phyloP scores from a whole-genome alignment of 768 basidiomycete species.

The Auriscalpium orientale region DNA sequence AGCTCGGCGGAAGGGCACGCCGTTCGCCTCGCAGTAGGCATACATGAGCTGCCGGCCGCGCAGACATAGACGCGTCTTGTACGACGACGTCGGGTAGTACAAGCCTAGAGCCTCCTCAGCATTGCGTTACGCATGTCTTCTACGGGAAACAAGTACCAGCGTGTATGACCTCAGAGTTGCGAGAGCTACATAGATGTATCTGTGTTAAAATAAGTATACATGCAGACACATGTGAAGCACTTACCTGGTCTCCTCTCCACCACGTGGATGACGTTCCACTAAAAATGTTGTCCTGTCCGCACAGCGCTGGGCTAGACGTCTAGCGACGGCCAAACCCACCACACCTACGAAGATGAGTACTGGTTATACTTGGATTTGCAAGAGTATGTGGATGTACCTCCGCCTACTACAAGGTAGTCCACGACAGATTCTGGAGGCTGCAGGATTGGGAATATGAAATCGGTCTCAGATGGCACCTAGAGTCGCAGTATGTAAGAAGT shows the following conservation, averaged over 20 bases:
- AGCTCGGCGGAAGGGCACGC: slow-evolving; percentile 61
- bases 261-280: slow-evolving; percentile 65
- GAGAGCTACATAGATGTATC: slow-evolving; percentile 44
- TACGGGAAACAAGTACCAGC: slow-evolving; percentile 41
- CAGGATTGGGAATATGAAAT: background rate
- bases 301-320: slow-evolving; percentile 57
- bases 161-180: slow-evolving; percentile 95
- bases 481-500: background rate
- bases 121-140: too few relatives aligned
- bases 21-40: slow-evolving; percentile 52
- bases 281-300: slow-evolving; percentile 68
- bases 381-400: slow-evolving; percentile 40
- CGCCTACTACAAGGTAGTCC: slow-evolving; percentile 85
- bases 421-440: slow-evolving; percentile 63
- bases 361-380: background rate
- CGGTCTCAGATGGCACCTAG: background rate
- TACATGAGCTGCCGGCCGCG: slow-evolving; percentile 84
- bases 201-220: background rate
- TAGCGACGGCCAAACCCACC: slow-evolving; percentile 81
- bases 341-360: slow-evolving; percentile 41
- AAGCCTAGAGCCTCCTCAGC: slow-evolving; percentile 40
- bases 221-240: background rate
- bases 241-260: slow-evolving; percentile 85
- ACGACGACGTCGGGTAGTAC: slow-evolving; percentile 75
- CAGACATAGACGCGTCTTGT: slow-evolving; percentile 82